Evolutionary conservation across 2,329 filamentous ascomycete genomes (phyloP), one percentile per base, ranked within the genome.

Genomic region (Ophiocordyceps robertsii): DNA sequence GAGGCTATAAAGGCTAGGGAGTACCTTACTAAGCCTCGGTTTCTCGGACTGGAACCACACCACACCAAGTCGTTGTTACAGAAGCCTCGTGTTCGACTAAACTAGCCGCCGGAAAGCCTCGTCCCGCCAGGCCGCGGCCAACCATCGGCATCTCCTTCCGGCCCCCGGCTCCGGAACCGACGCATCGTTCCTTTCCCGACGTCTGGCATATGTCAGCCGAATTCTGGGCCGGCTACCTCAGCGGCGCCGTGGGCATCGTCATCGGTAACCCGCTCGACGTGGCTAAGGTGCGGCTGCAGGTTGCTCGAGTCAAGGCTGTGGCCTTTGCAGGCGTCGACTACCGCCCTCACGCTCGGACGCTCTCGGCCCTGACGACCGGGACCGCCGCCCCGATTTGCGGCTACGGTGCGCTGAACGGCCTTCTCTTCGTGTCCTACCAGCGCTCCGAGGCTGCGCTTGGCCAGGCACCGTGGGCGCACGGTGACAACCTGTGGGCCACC

Each of bases 171-270:
- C 24, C 24, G 24, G 24, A 4, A 4, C 7, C 4, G 24, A 24
- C 24, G 4, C 24, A 4, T 24, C 24, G 24, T 4, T 4, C 24
- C 14, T 5, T 9, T 31, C 24, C 16, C 10, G 14, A n/a, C 16
- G 13, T 11, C 8, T n/a, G 11, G 42, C 38, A n/a, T 37, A 90
- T 92, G 84, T 85, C 84, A 40, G 77, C 86, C 51, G 89, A 95
- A 59, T 95, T 95, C 62, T 94, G 85, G 84, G 85, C 89, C 44
- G 88, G 89, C 55, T 95, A 95, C 62, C 65, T 92, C 47, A 90
- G 84, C 56, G 90, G 90, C 42, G 87, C 84, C 44, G 71, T 82
- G 39, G 85, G 87, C 38, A 95, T 95, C 53, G 66, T 94, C 39
- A 82, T 95, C 46, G 88, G 90, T 48, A 95, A 95, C 54, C 87